Conservation (phyloP, 2,329 filamentous ascomycete genomes). For the Sarocladium brachiariae region DNA sequence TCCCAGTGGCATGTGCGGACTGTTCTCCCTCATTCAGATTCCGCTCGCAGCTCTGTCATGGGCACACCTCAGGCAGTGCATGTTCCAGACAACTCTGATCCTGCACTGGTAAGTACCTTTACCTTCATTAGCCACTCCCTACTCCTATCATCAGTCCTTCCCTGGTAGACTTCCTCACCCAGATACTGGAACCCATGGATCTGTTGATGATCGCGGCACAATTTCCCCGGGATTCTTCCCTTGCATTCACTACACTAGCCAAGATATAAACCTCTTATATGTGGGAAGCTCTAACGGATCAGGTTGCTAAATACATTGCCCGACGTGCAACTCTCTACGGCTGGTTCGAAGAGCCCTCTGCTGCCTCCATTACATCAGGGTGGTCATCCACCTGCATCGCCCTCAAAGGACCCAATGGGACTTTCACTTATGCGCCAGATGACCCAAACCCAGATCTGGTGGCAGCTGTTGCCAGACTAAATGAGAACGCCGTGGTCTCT, state of each 20-base stretch:
- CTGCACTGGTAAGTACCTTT: not conserved
- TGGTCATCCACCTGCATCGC: conserved; percentile 20
- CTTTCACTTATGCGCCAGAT: conserved; percentile 16
- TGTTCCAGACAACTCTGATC: not conserved
- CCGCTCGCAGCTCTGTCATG: not conserved
- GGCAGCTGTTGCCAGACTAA: conserved; percentile 16
- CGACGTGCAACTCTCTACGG: conserved; percentile 20
- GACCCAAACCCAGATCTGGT: conserved; percentile 18
- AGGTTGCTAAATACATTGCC: conserved; percentile 21
- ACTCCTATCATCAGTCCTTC: too few relatives aligned
- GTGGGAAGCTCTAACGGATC: too few relatives aligned
- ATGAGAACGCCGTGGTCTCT: conserved; percentile 17
- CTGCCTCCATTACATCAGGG: conserved; percentile 16
- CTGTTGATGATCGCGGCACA: too few relatives aligned
- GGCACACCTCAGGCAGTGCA: too few relatives aligned
- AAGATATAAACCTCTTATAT: too few relatives aligned
- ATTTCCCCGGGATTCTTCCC: too few relatives aligned
- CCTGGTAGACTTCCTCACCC: too few relatives aligned
- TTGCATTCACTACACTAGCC: too few relatives aligned
- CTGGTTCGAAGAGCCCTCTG: conserved; percentile 20
- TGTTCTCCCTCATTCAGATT: not conserved
- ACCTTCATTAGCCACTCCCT: too few relatives aligned
- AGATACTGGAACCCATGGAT: too few relatives aligned
- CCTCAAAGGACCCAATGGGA: conserved; percentile 16
- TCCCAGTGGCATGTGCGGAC: not conserved